These are phyloP conservation scores for Dalbergia cultrata DNA, from an alignment of 306 rosid genomes.

Conservation along the genomic window DNA sequence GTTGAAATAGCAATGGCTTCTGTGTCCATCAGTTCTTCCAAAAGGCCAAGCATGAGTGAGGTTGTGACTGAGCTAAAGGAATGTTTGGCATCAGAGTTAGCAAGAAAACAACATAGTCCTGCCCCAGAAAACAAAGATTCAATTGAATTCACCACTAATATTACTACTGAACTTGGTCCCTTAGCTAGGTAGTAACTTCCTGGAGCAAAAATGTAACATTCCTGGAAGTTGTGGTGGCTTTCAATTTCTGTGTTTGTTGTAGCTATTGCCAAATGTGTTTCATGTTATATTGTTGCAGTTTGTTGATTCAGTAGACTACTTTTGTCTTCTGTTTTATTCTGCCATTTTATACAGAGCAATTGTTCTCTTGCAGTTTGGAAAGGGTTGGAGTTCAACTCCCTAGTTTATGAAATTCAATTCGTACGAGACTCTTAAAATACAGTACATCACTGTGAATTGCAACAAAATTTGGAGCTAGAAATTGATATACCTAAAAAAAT, in stretches of 20 bases:
- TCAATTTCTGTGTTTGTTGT: constrained; percentile 16
- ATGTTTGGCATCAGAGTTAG: constrained; percentile 46
- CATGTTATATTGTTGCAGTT: no score
- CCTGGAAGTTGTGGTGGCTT: background rate
- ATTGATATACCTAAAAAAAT: no score
- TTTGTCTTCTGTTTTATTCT: no score
- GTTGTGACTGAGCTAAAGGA: constrained; percentile 54
- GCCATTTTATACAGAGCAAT: no score
- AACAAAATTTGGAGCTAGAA: no score
- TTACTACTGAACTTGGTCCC: constrained; percentile 4
- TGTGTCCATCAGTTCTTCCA: constrained; percentile 18
- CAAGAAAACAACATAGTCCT: background rate
- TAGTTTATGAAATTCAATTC: no score
- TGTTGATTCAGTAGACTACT: no score
- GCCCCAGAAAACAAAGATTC: background rate
- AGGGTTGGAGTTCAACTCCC: no score
- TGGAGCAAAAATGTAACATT: background rate
- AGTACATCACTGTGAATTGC: no score
- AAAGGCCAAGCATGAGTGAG: constrained; percentile 55
- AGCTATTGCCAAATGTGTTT: background rate
- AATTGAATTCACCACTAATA: background rate
- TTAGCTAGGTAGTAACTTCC: constrained; percentile 18
- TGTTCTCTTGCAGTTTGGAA: no score
- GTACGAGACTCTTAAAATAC: no score
- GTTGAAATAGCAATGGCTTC: constrained; percentile 61